phyloP scores from a whole-genome alignment of 2,329 filamentous ascomycete species.

The Fusarium anguioides region DNA sequence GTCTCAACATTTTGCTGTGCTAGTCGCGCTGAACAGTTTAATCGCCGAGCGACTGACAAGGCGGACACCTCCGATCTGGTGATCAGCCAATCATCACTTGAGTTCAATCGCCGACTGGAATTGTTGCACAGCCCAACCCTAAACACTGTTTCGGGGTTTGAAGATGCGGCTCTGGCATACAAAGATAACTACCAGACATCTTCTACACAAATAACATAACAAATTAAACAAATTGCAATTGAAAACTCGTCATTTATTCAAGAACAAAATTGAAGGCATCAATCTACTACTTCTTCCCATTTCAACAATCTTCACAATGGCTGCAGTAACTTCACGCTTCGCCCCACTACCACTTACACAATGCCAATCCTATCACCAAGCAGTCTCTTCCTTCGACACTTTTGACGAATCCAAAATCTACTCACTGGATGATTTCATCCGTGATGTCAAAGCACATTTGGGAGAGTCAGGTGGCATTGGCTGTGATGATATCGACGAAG shows the following conservation, averaged over 20 bases:
- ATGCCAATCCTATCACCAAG: background rate
- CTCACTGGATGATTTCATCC: background rate
- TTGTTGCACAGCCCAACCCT: accelerated
- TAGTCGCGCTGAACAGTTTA: background rate
- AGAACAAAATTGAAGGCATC: background rate
- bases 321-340: constrained; percentile 10
- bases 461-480: constrained; percentile 7
- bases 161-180: background rate
- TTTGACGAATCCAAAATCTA: background rate
- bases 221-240: background rate
- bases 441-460: background rate
- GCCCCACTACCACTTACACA: constrained; percentile 2
- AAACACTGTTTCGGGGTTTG: background rate
- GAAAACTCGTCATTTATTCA: background rate
- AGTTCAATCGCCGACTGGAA: background rate
- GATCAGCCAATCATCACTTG: accelerated
- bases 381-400: background rate
- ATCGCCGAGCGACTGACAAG: background rate
- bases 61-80: background rate
- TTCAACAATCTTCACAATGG: background rate
- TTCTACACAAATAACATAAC: accelerated
- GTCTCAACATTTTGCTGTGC: background rate
- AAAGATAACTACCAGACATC: background rate
- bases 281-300: background rate
- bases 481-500: constrained; percentile 10